Base-by-base conservation (phyloP, 495 filamentous ascomycete species). In the Podospora appendiculata region DNA sequence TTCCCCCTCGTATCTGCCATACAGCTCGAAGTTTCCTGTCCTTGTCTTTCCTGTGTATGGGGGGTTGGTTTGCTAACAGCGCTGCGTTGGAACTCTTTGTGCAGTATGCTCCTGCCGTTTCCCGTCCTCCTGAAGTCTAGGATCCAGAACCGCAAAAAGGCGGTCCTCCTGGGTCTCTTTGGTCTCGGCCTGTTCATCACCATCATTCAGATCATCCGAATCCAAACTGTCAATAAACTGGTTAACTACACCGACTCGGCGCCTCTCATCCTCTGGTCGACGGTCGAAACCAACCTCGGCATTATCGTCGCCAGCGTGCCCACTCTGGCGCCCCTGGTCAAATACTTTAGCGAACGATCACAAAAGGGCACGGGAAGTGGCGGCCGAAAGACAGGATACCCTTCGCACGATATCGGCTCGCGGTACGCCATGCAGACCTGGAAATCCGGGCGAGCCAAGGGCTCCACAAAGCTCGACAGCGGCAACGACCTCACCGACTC, bases 171-270 rank as follows among this genome's bases (percentile, higher is more conserved):
- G 16, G 66, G 63, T 44, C 62, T 80, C 52, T 79, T 78, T 61
- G 66, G 70, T 17, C 66, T 80, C 14, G 75, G 74, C 45, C 66
- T 77, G 51, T 81, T 81, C 65, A 66, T 79, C 44, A 78, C 77
- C 17, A 52, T 73, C 50, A 78, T 77, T 51, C 76, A 80, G 56
- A 72, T 79, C 49, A 70, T 79, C 51, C 77, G 78, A 36, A 76
- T 82, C 52, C 70, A 76, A 56, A 75, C 63, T 19, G 65, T 80
- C 43, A 69, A 66, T 32, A 61, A 63, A 40, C 64, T 78, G 3
- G 49, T 48, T 33, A 69, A 70, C 52, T 71, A 70, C 54, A 67
- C 71, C 32, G 73, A 80, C 59, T 73, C 68, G 41, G 66, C 72
- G 8, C 56, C 62, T 0, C 61, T 80, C 13, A 65, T 77, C 32